These are phyloP conservation scores for Pelargonium citronellum DNA, from an alignment of 441 rosid species.

Conservation along the genomic window DNA sequence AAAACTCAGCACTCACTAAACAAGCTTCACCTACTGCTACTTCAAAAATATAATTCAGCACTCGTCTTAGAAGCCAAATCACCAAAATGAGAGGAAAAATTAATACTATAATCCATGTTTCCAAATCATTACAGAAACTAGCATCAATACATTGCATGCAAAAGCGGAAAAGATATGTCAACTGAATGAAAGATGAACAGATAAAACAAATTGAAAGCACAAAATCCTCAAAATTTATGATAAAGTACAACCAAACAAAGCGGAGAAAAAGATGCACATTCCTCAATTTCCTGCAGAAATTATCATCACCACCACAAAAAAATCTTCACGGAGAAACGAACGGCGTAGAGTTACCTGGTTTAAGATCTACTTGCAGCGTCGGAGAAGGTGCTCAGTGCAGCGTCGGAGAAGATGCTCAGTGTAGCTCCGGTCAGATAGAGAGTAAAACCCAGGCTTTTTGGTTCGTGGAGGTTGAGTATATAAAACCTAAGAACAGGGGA, in stretches of 20 bases:
- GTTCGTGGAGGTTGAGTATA: neutral
- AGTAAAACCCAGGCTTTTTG: slow-evolving; percentile 4
- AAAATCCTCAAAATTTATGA: neutral
- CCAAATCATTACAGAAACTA: slow-evolving; percentile 2
- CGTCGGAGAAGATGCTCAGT: neutral
- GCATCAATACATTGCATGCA: slow-evolving; percentile 7
- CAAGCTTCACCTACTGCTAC: neutral
- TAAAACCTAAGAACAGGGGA: slow-evolving; percentile 11
- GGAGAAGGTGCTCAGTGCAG: neutral
- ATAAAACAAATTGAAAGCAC: neutral
- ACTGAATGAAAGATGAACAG: neutral
- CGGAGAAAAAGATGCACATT: slow-evolving; percentile 1
- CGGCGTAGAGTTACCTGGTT: neutral
- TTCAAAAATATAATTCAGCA: neutral
- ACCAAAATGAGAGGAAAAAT: neutral
- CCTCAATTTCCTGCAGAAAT: neutral
- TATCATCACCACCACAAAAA: neutral
- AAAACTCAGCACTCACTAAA: neutral
- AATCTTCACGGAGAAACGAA: neutral
- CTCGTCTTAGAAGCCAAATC: neutral
- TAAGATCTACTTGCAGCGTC: neutral
- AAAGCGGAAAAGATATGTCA: neutral
- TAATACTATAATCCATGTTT: neutral
- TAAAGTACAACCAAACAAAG: neutral
- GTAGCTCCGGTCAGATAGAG: neutral